Percentiles rank a stretch among this genome's conserved stretches.
Evolutionary conservation across 2,329 filamentous ascomycete species (phyloP).

Genomic region (Claviceps arundinis): DNA sequence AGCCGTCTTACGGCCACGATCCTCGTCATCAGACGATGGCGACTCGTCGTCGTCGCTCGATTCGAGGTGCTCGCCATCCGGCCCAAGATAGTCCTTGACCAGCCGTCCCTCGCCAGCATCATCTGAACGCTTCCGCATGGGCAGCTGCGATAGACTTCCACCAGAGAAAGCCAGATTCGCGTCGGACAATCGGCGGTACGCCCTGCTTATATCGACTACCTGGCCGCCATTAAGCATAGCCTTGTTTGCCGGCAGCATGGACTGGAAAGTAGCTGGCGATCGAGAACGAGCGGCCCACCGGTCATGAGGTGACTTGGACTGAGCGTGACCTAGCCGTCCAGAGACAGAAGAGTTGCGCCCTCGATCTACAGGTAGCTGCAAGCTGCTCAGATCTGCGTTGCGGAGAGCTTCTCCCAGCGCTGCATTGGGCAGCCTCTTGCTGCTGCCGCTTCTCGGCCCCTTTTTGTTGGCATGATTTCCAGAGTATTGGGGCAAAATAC

Average conservation of each 20-base stretch:
- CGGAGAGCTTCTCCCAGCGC: slow-evolving; percentile 41
- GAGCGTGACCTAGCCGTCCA: slow-evolving; percentile 20
- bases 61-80: slow-evolving; percentile 53
- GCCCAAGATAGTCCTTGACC: slow-evolving; percentile 52
- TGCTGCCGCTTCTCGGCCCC: slow-evolving; percentile 16
- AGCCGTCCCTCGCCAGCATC: slow-evolving; percentile 40
- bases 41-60: slow-evolving; percentile 60
- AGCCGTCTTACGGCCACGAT: slow-evolving; percentile 45
- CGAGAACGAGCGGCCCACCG: slow-evolving; percentile 29
- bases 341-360: slow-evolving; percentile 28
- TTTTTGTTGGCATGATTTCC: slow-evolving; percentile 20
- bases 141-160: slow-evolving; percentile 48
- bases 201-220: slow-evolving; percentile 52
- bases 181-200: slow-evolving; percentile 60
- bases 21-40: slow-evolving; percentile 53
- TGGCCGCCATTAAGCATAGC: slow-evolving; percentile 47
- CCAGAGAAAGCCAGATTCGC: slow-evolving; percentile 52
- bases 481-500: slow-evolving; percentile 22
- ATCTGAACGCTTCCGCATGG: slow-evolving; percentile 38
- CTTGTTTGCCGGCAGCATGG: slow-evolving; percentile 18
- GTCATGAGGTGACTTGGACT: slow-evolving; percentile 41
- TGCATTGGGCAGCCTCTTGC: slow-evolving; percentile 20
- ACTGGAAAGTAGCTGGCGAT: slow-evolving; percentile 19
- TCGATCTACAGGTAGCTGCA: slow-evolving; percentile 34
- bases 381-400: slow-evolving; percentile 34